Percentiles rank a stretch among this genome's conserved stretches.
Evolutionary conservation across 2,329 filamentous ascomycete species (phyloP).

Genomic region (Penicillium sp.): DNA sequence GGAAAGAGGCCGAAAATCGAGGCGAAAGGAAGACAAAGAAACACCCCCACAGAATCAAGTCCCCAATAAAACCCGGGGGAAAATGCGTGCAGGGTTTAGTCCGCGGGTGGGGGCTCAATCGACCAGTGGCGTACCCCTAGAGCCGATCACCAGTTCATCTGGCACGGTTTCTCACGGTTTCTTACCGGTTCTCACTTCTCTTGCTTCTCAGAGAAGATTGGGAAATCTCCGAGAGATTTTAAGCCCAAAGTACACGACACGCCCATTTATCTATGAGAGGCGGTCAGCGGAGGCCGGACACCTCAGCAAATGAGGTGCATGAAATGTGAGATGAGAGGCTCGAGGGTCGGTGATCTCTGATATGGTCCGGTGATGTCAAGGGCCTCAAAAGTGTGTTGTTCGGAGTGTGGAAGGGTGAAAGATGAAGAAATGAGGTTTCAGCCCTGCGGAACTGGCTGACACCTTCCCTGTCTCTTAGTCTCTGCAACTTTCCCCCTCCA

Average conservation of each 20-base stretch:
- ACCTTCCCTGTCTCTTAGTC: neutral
- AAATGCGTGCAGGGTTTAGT: conserved; percentile 13
- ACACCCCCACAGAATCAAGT: neutral
- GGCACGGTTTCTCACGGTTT: too few species aligned
- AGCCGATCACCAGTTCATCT: neutral
- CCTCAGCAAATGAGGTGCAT: neutral
- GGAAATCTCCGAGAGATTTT: too few species aligned
- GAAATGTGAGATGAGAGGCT: neutral
- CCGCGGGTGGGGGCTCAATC: conserved; percentile 1
- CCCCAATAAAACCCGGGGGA: neutral
- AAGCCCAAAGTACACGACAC: neutral
- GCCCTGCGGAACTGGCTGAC: neutral
- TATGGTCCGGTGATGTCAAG: neutral
- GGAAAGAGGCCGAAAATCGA: neutral
- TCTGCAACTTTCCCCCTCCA: neutral
- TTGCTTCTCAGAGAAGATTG: too few species aligned
- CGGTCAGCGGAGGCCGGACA: neutral
- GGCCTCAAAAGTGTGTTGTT: too few species aligned
- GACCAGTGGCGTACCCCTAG: conserved; percentile 2
- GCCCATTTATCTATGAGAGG: neutral
- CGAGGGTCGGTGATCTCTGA: neutral
- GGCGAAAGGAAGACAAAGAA: neutral
- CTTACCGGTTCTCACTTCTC: too few species aligned
- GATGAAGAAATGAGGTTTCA: neutral
- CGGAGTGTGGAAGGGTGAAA: too few species aligned